phyloP scores from a whole-genome alignment of 176 grass and related monocot species.

The Avena atlantica region DNA sequence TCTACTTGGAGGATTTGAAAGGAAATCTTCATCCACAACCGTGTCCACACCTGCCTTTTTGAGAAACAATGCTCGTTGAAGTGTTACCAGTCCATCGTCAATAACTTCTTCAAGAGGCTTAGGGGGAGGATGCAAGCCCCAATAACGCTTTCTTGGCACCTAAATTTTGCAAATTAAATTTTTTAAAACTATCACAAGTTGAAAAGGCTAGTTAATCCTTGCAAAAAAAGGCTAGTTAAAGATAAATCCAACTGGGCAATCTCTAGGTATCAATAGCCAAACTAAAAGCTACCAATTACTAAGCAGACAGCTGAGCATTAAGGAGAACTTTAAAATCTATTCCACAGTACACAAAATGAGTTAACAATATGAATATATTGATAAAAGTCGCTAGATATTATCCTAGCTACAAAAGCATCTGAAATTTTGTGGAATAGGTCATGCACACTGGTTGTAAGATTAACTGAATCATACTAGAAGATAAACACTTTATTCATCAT shows the following conservation, averaged over 20 bases:
- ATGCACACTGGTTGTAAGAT: slow-evolving; percentile 27
- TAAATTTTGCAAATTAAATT: slow-evolving; percentile 37
- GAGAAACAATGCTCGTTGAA: slow-evolving; percentile 84
- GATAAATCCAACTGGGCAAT: slow-evolving; percentile 14
- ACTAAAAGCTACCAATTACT: slow-evolving; percentile 3
- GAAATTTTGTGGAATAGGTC: slow-evolving; percentile 9
- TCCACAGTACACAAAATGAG: slow-evolving; percentile 13
- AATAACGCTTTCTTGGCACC: slow-evolving; percentile 95
- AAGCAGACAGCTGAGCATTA: neutral
- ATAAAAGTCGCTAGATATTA: slow-evolving; percentile 12
- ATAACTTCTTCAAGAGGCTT: slow-evolving; percentile 97
- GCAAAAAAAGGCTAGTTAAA: slow-evolving; percentile 7
- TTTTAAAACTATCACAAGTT: neutral
- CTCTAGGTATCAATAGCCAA: neutral
- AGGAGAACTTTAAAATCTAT: neutral
- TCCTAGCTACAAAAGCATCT: neutral
- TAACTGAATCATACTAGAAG: slow-evolving; percentile 23
- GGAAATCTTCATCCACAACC: slow-evolving; percentile 82
- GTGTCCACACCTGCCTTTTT: slow-evolving; percentile 94
- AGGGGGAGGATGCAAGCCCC: slow-evolving; percentile 94
- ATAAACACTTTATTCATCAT: slow-evolving; percentile 16
- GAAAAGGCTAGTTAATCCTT: neutral
- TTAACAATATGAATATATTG: neutral
- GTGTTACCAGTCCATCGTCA: slow-evolving; percentile 77
- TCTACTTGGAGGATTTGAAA: slow-evolving; percentile 88